Percentiles rank a stretch among this genome's conserved stretches.
Conservation (phyloP, 805 yeast species). For the Tetrapisispora phaffii region DNA sequence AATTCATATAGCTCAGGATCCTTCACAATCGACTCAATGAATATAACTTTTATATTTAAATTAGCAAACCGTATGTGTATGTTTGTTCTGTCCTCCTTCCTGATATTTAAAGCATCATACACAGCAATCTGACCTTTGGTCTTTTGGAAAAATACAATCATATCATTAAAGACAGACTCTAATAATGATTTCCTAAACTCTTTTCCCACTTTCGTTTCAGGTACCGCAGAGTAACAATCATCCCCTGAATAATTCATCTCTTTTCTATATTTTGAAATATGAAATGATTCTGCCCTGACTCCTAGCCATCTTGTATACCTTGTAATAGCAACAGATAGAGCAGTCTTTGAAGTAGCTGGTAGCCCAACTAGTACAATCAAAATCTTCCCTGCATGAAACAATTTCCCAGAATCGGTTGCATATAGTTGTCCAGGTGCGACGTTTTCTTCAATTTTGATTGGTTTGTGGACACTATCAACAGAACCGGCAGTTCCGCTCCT, state of each 20-base stretch:
- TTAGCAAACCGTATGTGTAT: constrained; percentile 45
- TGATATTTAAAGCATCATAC: constrained; percentile 89
- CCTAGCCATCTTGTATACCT: constrained; percentile 94
- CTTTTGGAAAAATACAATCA: constrained; percentile 56
- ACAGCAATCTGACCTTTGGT: constrained; percentile 91
- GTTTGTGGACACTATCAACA: constrained; percentile 60
- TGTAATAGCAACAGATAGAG: constrained; percentile 81
- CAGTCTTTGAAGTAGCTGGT: constrained; percentile 95
- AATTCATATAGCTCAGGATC: constrained; percentile 56
- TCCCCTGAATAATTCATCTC: constrained; percentile 42
- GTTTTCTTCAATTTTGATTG: constrained; percentile 32
- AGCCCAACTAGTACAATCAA: constrained; percentile 82
- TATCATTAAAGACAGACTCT: constrained; percentile 56
- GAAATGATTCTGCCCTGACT: constrained; percentile 84
- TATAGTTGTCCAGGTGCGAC: constrained; percentile 88
- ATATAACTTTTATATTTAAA: constrained; percentile 63
- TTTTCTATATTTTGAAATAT: constrained; percentile 84
- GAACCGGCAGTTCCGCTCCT: not conserved
- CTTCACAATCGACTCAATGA: constrained; percentile 80
- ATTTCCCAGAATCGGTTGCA: constrained; percentile 82
- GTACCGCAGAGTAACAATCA: constrained; percentile 56
- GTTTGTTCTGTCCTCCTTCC: constrained; percentile 53
- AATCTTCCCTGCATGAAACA: constrained; percentile 92
- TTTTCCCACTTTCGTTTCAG: constrained; percentile 39
- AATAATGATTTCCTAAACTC: constrained; percentile 49